Conservation (phyloP, 2,329 filamentous ascomycete genomes). For the Ampelomyces quisqualis region DNA sequence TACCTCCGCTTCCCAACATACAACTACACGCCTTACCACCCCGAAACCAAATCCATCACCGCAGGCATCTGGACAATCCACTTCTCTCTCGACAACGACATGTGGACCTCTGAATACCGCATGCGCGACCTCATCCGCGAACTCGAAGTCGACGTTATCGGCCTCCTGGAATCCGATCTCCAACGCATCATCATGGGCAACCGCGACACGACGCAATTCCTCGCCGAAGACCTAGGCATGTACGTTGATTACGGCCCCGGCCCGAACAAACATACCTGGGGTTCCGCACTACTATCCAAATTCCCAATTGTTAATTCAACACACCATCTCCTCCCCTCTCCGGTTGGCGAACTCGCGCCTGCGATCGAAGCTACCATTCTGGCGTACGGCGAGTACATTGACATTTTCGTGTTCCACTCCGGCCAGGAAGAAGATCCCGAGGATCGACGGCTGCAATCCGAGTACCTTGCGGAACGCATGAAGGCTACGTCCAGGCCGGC, state of each 20-base stretch:
- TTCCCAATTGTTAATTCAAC: slow-evolving; percentile 98
- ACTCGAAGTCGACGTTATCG: slow-evolving; percentile 94
- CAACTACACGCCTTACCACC: slow-evolving; percentile 87
- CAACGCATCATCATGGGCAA: slow-evolving; percentile 99
- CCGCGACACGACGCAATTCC: slow-evolving; percentile 89
- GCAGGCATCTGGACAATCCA: slow-evolving; percentile 99
- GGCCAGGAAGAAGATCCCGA: slow-evolving; percentile 96
- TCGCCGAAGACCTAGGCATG: slow-evolving; percentile 97
- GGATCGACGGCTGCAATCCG: slow-evolving; percentile 80
- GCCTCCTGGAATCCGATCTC: slow-evolving; percentile 87
- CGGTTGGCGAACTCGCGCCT: slow-evolving; percentile 90
- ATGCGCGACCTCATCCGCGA: slow-evolving; percentile 91
- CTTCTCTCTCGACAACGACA: slow-evolving; percentile 96
- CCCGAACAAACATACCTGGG: slow-evolving; percentile 99
- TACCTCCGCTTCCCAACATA: slow-evolving; percentile 92
- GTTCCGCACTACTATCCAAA: slow-evolving; percentile 86
- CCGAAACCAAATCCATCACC: slow-evolving; percentile 81
- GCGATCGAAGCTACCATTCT: slow-evolving; percentile 96
- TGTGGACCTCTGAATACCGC: slow-evolving; percentile 95
- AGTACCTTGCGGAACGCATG: slow-evolving; percentile 89
- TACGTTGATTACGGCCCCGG: slow-evolving; percentile 97
- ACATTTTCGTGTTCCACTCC: slow-evolving; percentile 98
- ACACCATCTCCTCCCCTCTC: slow-evolving; percentile 89
- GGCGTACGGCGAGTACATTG: slow-evolving; percentile 83
- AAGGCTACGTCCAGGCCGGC: slow-evolving; percentile 75